Evolutionary conservation across 2,329 filamentous ascomycete genomes (phyloP).

Genomic region (Penicillium sp.): DNA sequence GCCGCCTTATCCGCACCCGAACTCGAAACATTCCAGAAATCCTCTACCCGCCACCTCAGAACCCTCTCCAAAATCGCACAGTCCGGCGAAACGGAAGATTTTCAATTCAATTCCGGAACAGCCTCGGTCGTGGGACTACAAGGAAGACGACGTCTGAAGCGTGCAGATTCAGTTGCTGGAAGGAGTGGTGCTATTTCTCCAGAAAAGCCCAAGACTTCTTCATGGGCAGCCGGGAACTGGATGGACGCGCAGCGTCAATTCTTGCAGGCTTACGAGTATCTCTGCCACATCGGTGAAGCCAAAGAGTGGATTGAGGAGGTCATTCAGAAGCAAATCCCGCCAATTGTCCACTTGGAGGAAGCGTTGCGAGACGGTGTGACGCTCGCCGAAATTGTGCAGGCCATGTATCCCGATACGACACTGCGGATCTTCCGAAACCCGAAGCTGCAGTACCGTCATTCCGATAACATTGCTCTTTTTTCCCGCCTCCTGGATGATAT

Average conservation of each 20-base stretch:
- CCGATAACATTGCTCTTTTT: conserved; percentile 96
- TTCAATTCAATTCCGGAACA: conserved; percentile 74
- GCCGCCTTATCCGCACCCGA: conserved; percentile 69
- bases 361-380: conserved; percentile 91
- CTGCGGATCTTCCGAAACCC: conserved; percentile 83
- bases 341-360: conserved; percentile 92
- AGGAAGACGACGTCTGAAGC: conserved; percentile 80
- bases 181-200: conserved; percentile 53
- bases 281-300: conserved; percentile 97
- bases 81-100: conserved; percentile 75
- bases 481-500: conserved; percentile 92
- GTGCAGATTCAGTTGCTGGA: conserved; percentile 59
- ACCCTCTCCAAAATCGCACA: conserved; percentile 84
- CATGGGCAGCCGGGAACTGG: conserved; percentile 87
- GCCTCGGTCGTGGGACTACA: conserved; percentile 88
- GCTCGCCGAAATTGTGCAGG: conserved; percentile 89
- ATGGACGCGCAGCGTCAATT: conserved; percentile 99
- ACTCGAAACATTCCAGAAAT: conserved; percentile 80
- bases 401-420: conserved; percentile 76
- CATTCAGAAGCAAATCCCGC: conserved; percentile 80
- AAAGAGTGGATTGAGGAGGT: conserved; percentile 99
- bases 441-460: conserved; percentile 90
- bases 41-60: conserved; percentile 85
- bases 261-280: conserved; percentile 94
- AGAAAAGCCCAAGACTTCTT: conserved; percentile 61